phyloP scores from a whole-genome alignment of 2,329 filamentous ascomycete genomes.

The Fusarium vanettenii region DNA sequence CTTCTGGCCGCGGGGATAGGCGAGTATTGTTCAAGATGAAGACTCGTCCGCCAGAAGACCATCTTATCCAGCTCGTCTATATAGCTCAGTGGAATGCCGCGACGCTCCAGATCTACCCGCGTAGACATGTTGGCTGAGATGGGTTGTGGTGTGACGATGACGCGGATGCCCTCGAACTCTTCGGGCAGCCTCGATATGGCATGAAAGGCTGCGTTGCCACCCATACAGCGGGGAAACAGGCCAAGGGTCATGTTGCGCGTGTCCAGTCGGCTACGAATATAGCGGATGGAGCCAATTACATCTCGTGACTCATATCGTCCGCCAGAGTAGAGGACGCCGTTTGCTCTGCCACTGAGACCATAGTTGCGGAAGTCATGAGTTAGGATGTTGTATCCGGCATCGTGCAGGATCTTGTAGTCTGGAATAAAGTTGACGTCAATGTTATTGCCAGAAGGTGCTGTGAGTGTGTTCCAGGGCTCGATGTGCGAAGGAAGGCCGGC shows the following conservation, averaged over 20 bases:
- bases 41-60: constrained; percentile 1
- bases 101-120: background rate
- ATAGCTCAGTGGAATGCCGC: background rate
- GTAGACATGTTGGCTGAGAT: background rate
- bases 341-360: background rate
- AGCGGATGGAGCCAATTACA: background rate
- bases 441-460: background rate
- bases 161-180: background rate
- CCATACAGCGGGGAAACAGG: background rate
- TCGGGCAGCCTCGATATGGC: background rate
- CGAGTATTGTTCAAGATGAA: background rate
- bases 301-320: background rate
- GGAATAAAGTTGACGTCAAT: constrained; percentile 5
- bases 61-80: background rate
- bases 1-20: background rate
- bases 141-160: background rate
- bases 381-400: background rate
- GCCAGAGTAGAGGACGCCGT: constrained; percentile 1
- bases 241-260: background rate
- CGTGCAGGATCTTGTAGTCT: background rate
- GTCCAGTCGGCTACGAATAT: background rate
- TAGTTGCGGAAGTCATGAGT: constrained; percentile 1
- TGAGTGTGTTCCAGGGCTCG: background rate
- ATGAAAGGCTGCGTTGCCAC: background rate
- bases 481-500: background rate